phyloP scores from a whole-genome alignment of 176 grass and related monocot species.

The Tillandsia fasciculata region DNA sequence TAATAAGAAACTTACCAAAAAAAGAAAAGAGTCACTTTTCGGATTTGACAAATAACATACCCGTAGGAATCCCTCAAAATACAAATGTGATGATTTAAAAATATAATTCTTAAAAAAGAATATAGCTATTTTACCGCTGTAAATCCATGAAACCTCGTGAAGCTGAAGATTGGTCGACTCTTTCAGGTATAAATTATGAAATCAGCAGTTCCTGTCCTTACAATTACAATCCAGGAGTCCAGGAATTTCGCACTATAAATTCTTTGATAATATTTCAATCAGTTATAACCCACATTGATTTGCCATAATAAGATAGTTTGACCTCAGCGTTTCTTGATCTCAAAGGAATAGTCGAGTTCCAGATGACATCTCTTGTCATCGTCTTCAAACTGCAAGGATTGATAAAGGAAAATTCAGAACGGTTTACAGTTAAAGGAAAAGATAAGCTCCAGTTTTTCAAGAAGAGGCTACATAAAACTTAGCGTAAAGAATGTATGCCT shows the following conservation, averaged over 20 bases:
- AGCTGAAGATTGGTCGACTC: background rate
- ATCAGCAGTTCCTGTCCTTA: background rate
- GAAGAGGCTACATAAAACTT: background rate
- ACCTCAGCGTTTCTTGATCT: conserved; percentile 37
- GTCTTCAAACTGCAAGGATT: conserved; percentile 38
- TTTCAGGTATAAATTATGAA: background rate
- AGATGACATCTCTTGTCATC: conserved; percentile 38
- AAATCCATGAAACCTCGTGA: background rate
- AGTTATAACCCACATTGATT: background rate
- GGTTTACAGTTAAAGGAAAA: background rate
- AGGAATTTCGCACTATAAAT: background rate
- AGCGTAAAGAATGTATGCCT: background rate
- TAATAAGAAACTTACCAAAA: too few relatives aligned
- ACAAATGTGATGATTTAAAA: too few relatives aligned
- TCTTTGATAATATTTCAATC: background rate
- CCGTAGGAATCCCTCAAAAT: too few relatives aligned
- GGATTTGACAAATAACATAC: too few relatives aligned
- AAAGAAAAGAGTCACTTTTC: too few relatives aligned
- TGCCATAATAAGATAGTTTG: background rate
- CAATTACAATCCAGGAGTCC: background rate
- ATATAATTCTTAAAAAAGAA: too few relatives aligned
- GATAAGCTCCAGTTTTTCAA: background rate
- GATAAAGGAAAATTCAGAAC: background rate
- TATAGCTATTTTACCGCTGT: too few relatives aligned
- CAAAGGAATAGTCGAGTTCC: conserved; percentile 36